phyloP scores from a whole-genome alignment of 2,329 filamentous ascomycete species.

The Trichoderma koningii region DNA sequence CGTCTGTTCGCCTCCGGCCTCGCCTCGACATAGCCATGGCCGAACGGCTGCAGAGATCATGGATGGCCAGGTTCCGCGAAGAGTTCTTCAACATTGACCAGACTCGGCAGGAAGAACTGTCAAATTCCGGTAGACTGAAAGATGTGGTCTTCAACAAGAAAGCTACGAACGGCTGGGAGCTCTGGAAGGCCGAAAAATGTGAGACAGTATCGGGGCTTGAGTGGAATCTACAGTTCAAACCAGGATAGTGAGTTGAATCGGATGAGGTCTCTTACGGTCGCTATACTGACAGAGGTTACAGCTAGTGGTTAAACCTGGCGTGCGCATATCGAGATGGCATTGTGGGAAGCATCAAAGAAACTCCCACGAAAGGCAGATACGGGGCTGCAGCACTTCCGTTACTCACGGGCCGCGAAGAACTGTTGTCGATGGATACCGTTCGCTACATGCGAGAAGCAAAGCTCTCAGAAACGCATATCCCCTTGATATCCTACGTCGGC shows the following conservation, averaged over 20 bases:
- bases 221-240: slow-evolving; percentile 46
- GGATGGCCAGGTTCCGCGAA: slow-evolving; percentile 49
- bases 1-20: slow-evolving; percentile 37
- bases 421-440: slow-evolving; percentile 38
- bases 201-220: slow-evolving; percentile 45
- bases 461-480: slow-evolving; percentile 50
- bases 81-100: slow-evolving; percentile 51
- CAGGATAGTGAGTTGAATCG: slow-evolving; percentile 50
- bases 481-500: slow-evolving; percentile 53
- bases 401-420: slow-evolving; percentile 53
- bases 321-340: slow-evolving; percentile 60
- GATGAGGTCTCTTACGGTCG: too few relatives aligned
- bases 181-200: slow-evolving; percentile 43
- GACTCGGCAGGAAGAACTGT: slow-evolving; percentile 42
- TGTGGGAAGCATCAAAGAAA: slow-evolving; percentile 48
- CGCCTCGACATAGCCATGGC: slow-evolving; percentile 42
- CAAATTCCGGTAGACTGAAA: slow-evolving; percentile 43
- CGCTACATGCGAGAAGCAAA: slow-evolving; percentile 51
- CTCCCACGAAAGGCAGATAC: slow-evolving; percentile 50
- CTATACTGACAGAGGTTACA: slow-evolving; percentile 33
- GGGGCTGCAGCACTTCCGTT: slow-evolving; percentile 53
- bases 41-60: slow-evolving; percentile 45
- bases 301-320: slow-evolving; percentile 61
- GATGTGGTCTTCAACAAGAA: slow-evolving; percentile 45
- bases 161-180: slow-evolving; percentile 36